Base-by-base conservation (phyloP, 768 basidiomycete species). In the Wakefieldia striispora region DNA sequence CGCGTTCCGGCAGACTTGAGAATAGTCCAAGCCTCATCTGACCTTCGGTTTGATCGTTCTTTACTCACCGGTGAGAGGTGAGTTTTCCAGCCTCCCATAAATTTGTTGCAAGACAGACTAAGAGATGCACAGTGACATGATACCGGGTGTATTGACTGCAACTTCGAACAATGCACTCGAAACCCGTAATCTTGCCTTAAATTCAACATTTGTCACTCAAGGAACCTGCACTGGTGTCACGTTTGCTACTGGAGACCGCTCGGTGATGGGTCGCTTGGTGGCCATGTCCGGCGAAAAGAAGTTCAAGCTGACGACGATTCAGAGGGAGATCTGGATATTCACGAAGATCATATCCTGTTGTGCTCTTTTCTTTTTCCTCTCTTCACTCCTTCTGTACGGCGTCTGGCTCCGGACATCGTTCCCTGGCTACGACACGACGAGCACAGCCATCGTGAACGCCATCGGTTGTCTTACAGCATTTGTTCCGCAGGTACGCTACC, bases 1-100 rank as follows among this genome's bases (percentile, higher is more conserved):
- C 74, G 81, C 9, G 72, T 82, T n/a, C 80, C 80, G 0, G 81
- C 81, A 7, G 82, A 84, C 57, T 57, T 82, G 29, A 73, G 82
- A 23, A 68, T 84, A 29, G 72, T 82, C 37, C 58, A 75, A 6
- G 72, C 71, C 19, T 75, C 78, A 2, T 70, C 72, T 0, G 80
- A 81, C 51, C 67, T 80, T 47, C 71, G 71, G 23, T 71, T 80
- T 35, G 79, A 82, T 51, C 70, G 78, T 12, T 72, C 77, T 2
- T 67, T 79, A 8, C 70, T 82, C 27, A 82, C 80, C 6, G 75
- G 72, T 3, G 75, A 76, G 46, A 71, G 69, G 67, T 70, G 20
- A 38, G 50, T 44, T n/a, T n/a, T 34, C 13, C 47, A 34, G 10
- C 23, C 20, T 34, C 31, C 4, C 23, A 19, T 5, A 2, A 9